Evolutionary conservation across 495 filamentous ascomycete species (phyloP).

Genomic region (Penicillium lividum): DNA sequence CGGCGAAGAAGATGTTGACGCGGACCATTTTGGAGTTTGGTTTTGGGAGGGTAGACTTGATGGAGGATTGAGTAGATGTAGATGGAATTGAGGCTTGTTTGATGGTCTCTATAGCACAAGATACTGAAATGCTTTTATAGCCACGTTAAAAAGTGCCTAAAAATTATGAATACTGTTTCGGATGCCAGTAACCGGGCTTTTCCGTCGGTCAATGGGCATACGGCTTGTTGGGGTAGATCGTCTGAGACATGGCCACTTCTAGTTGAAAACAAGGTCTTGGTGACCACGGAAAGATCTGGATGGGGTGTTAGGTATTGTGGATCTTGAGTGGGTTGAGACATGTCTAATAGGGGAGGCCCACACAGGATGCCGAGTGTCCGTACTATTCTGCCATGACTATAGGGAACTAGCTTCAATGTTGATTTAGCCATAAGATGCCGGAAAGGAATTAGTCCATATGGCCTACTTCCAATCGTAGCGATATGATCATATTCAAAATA

Average conservation of each 20-base stretch:
- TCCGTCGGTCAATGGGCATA: background rate
- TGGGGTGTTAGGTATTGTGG: background rate
- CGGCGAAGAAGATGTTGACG: constrained; percentile 12
- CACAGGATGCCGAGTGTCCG: background rate
- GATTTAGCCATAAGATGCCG: too few species aligned
- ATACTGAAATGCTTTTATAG: constrained; percentile 3
- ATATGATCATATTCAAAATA: background rate
- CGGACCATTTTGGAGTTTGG: constrained; percentile 13
- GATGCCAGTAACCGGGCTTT: background rate
- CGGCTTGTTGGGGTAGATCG: constrained; percentile 4
- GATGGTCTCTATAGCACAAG: background rate
- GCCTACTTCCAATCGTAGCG: too few species aligned
- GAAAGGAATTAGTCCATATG: background rate
- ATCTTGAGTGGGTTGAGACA: background rate
- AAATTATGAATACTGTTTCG: background rate
- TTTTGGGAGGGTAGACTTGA: background rate
- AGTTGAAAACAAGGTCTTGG: background rate
- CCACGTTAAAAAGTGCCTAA: background rate
- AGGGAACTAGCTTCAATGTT: background rate
- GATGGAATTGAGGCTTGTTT: background rate
- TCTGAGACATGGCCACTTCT: constrained; percentile 4
- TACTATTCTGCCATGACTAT: background rate
- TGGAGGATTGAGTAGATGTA: too few species aligned
- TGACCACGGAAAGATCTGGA: background rate
- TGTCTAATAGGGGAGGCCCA: background rate